Conservation (phyloP, 176 grass and related monocot species). For the Canna indica region DNA sequence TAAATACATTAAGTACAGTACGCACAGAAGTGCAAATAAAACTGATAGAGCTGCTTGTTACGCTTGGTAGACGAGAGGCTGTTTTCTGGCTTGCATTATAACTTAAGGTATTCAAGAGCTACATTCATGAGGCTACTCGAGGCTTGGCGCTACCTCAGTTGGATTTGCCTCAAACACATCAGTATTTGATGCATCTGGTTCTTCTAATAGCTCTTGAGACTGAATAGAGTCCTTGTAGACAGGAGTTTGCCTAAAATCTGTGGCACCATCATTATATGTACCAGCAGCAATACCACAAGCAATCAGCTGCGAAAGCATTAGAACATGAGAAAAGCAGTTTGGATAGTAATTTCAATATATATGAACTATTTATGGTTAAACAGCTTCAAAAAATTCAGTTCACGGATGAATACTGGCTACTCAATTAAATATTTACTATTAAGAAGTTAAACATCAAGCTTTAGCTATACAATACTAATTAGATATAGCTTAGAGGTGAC, state of each 20-base stretch:
- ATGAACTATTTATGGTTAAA: constrained; percentile 1
- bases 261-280: constrained; percentile 84
- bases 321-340: not conserved
- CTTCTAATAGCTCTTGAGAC: constrained; percentile 65
- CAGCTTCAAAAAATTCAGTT: constrained; percentile 15
- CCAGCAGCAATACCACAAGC: constrained; percentile 78
- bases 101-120: not conserved
- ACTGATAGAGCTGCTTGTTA: too few species aligned
- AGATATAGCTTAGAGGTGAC: too few species aligned
- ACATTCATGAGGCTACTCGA: constrained; percentile 44
- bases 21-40: too few species aligned
- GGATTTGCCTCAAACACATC: constrained; percentile 98
- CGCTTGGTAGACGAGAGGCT: not conserved
- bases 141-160: constrained; percentile 74
- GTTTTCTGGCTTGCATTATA: not conserved
- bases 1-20: too few species aligned
- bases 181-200: constrained; percentile 56
- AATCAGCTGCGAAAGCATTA: constrained; percentile 40
- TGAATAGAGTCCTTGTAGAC: constrained; percentile 71
- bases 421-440: not conserved
- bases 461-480: too few species aligned
- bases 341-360: not conserved
- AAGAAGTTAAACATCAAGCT: not conserved
- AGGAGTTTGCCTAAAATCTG: constrained; percentile 77
- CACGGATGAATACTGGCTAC: too few species aligned